Evolutionary conservation across 2,329 filamentous ascomycete species (phyloP).

Genomic region (Spiromastix sp.): DNA sequence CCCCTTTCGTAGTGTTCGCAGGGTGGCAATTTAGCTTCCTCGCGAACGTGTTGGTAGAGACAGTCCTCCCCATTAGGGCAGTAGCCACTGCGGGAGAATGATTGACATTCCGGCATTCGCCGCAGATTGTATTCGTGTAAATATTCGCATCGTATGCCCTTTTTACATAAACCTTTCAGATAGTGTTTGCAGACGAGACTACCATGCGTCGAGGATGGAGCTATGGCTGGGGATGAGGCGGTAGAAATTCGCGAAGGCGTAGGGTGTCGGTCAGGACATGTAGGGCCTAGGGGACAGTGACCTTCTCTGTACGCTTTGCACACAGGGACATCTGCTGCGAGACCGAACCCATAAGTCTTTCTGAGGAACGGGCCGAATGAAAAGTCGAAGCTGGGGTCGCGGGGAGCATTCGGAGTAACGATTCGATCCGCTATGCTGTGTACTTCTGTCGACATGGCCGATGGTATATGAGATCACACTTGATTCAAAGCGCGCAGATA

Average conservation of each 20-base stretch:
- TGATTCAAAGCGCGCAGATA: no score
- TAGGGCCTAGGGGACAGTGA: slow-evolving; percentile 74
- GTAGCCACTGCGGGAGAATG: slow-evolving; percentile 86
- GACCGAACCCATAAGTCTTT: slow-evolving; percentile 71
- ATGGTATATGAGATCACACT: no score
- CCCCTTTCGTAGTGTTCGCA: slow-evolving; percentile 90
- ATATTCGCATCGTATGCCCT: slow-evolving; percentile 94
- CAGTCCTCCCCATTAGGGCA: slow-evolving; percentile 97
- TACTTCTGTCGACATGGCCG: slow-evolving; percentile 25
- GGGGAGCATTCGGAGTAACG: slow-evolving; percentile 24
- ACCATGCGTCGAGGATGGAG: slow-evolving; percentile 31
- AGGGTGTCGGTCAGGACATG: slow-evolving; percentile 75
- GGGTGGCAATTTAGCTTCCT: slow-evolving; percentile 64
- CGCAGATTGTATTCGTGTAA: slow-evolving; percentile 97
- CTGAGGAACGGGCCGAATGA: slow-evolving; percentile 79
- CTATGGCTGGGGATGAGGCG: slow-evolving; percentile 32
- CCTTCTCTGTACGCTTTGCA: slow-evolving; percentile 81
- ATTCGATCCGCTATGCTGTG: slow-evolving; percentile 23
- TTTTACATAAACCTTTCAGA: slow-evolving; percentile 94
- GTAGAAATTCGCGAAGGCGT: slow-evolving; percentile 36
- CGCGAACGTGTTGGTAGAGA: slow-evolving; percentile 81
- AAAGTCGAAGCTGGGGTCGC: slow-evolving; percentile 47
- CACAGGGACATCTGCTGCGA: slow-evolving; percentile 65
- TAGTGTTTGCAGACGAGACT: slow-evolving; percentile 96
- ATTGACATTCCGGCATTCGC: slow-evolving; percentile 97